Conservation (phyloP, 2,329 filamentous ascomycete genomes). For the Aspergillus sp. region DNA sequence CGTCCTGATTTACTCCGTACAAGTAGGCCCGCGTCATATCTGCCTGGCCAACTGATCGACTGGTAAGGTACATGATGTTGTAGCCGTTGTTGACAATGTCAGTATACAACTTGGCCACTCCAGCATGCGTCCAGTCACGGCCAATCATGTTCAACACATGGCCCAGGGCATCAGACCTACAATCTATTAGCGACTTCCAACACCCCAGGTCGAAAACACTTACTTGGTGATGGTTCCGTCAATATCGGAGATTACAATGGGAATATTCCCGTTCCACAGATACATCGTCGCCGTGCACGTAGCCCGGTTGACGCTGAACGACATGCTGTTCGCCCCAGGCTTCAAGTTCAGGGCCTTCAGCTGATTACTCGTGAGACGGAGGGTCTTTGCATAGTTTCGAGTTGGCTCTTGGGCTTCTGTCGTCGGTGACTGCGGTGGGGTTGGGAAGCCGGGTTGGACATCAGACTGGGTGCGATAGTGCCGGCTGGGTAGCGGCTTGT, state of each 20-base stretch:
- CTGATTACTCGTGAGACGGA: conserved; percentile 92
- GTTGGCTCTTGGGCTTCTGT: conserved; percentile 64
- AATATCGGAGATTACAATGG: conserved; percentile 97
- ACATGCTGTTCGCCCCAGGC: conserved; percentile 86
- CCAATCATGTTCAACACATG: conserved; percentile 97
- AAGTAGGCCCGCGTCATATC: conserved; percentile 89
- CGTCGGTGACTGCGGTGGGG: conserved; percentile 57
- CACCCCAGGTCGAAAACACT: conserved; percentile 18
- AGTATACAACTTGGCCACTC: conserved; percentile 94
- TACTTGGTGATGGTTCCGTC: conserved; percentile 96
- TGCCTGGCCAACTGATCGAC: conserved; percentile 87
- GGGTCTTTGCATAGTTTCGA: conserved; percentile 92
- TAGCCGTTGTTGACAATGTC: conserved; percentile 96
- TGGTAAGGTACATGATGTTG: conserved; percentile 98
- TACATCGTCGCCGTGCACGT: conserved; percentile 93
- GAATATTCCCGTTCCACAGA: conserved; percentile 85
- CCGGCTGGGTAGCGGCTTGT: conserved; percentile 59
- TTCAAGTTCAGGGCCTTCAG: conserved; percentile 81
- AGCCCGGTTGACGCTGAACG: conserved; percentile 92
- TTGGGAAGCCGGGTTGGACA: conserved; percentile 68
- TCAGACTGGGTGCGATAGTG: conserved; percentile 64
- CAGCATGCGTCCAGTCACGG: conserved; percentile 95
- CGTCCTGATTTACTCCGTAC: conserved; percentile 84
- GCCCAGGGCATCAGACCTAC: conserved; percentile 78
- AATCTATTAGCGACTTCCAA: not conserved